phyloP scores from a whole-genome alignment of 192 early-diverging fungal species.

The Entomortierella parvispora region DNA sequence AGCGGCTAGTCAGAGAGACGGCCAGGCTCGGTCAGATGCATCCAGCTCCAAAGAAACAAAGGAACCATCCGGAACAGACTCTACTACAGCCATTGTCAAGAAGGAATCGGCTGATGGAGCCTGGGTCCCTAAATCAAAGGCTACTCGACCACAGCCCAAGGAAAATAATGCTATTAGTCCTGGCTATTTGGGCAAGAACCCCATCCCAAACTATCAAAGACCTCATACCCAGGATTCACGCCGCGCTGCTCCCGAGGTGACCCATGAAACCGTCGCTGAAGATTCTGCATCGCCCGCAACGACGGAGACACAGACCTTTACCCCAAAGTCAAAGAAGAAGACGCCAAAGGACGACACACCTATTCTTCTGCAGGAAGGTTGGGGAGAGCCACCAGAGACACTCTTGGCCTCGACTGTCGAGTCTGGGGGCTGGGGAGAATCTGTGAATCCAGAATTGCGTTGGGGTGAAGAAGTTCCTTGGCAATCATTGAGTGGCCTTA shows the following conservation, averaged over 20 bases:
- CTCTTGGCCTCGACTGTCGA: neutral
- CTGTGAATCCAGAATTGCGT: neutral
- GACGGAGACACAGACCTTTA: too few species aligned
- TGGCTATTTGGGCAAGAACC: too few species aligned
- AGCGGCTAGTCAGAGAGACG: neutral
- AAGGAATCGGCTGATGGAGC: neutral
- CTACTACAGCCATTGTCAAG: neutral
- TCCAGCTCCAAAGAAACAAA: too few species aligned
- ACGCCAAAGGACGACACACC: neutral
- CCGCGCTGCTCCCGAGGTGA: too few species aligned
- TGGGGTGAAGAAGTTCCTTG: conserved; percentile 22
- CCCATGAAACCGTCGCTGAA: too few species aligned
- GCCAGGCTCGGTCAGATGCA: too few species aligned
- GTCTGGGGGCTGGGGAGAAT: conserved; percentile 5
- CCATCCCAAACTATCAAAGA: too few species aligned
- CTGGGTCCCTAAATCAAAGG: conserved; percentile 8
- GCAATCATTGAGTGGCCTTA: neutral
- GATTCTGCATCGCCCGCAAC: too few species aligned
- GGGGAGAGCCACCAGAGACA: too few species aligned
- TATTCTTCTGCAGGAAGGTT: neutral
- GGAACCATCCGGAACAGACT: neutral
- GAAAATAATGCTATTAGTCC: neutral
- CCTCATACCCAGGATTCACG: neutral
- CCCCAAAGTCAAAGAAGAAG: neutral
- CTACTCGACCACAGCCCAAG: neutral